Evolutionary conservation across 768 basidiomycete species (phyloP), one percentile per base, ranked within the genome.

Genomic region (Tulasnella sp.): DNA sequence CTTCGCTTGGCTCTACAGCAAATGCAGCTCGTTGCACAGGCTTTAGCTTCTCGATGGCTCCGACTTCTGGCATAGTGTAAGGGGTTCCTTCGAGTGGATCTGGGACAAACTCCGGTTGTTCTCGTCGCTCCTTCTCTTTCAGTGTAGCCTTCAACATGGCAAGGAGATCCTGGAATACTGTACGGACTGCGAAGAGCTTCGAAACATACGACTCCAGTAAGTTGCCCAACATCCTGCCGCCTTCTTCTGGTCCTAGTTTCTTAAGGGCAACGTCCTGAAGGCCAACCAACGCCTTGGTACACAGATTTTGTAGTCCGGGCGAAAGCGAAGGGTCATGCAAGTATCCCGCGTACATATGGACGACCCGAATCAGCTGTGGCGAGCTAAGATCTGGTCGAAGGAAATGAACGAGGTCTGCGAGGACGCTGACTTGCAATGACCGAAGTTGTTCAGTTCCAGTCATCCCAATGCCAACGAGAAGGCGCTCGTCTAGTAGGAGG

Each of bases 371-470:
- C 19, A 97, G 74, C 66, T 94, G 92, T 8, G 78, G 70, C 3
- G 84, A 75, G 1, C 82, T 81, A 41, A 98, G 79, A 19, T 97
- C 92, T 46, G 74, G 76, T 52, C 91, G 85, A 59, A 93, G 78
- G 67, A 96, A 91, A 67, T 97, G 92, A 57, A 96, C 84, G 10
- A 97, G 78, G 70, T 99, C 96, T 30, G 92, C 92, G 4, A 94
- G 81, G 49, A 89, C 85, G 60, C 83, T 85, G 71, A 92, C 93
- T 2, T 88, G 86, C 42, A 82, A 78, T 1, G 87, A 81, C 55
- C 89, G 77, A 42, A 96, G 78, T 48, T 83, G 83, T 72, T 99
- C 94, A 67, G 85, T 82, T 63, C 84, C 85, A 0, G 87, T 85
- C 30, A 94, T 76, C 3, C 87, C 84, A 1, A 78, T 81, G 1